Evolutionary conservation across 495 filamentous ascomycete genomes (phyloP), one percentile per base, ranked within the genome.

Genomic region (Venustampulla echinocandica): DNA sequence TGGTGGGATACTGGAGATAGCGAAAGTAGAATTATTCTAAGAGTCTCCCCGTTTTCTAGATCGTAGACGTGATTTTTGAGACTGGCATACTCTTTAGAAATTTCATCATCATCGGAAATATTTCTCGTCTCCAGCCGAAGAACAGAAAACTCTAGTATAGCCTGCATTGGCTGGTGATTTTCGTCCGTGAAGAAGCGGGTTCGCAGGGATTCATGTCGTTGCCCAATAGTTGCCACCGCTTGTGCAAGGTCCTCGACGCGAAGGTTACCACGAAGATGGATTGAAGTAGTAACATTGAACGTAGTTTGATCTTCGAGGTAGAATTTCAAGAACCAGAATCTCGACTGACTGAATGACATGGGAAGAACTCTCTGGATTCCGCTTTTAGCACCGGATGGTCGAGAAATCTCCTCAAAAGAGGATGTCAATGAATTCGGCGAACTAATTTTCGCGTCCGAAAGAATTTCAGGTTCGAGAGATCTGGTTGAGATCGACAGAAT

Each of bases 261-360:
- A 7, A 30, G 7, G 27, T n/a, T 30, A n/a, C 27, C 27, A 7
- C n/a, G 7, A 7, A 30, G 7, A 7, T 30, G 7, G 27, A 30
- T n/a, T n/a, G 7, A 30, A 30, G n/a, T 7, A 2, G 42, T 35
- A 14, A 33, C 36, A 23, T 70, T 72, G 23, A 59, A 62, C 2
- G 62, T 61, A 0, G 63, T 63, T 18, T 47, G 59, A 45, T 70
- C 61, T 14, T 64, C 47, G 1, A 70, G 32, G 1, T 61, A 47
- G 1, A 47, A 52, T 0, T 36, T 35, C 4, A 69, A 34, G 46
- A 75, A 75, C 69, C 70, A 75, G 46, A 77, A 65, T 1, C 71
- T 56, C 0, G 65, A 66, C 47, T 75, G 70, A 1, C 48, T 62
- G 24, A 62, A 62, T 1, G 65, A 65, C 54, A 67, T 67, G 27